Base-by-base conservation (phyloP, 1,284 basidiomycete species). In the Xanthoconium separans region DNA sequence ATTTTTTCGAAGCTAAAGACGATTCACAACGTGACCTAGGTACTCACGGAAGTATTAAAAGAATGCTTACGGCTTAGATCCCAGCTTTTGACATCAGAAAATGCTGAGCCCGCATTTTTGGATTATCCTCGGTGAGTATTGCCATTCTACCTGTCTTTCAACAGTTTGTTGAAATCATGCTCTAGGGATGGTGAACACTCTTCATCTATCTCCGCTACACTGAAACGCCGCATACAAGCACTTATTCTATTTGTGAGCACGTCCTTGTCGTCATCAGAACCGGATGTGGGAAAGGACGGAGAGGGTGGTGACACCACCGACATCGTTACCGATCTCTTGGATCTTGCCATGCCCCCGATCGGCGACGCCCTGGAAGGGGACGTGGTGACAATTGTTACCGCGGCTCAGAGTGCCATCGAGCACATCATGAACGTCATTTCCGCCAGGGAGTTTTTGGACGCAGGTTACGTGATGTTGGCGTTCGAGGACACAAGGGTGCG, bases 21-120 rank as follows among this genome's bases (percentile, higher is more conserved):
- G 34, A 60, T 57, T 69, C 16, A 65, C 18, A 52, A 55, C 4
- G 18, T 43, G 7, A 59, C 57, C 33, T 65, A 92, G 84, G 78
- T 84, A 8, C 71, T 92, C 43, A 76, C 80, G 4, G 86, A 91
- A 63, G 73, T 90, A 15, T 71, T 92, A 22, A 73, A 73, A 22
- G 93, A 96, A 70, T 78, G 82, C 8, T 73, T 78, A 39, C 76
- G 87, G 16, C 77, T 94, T 13, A 65, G 82, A n/a, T 66, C 69
- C 0, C 76, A 77, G 47, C 65, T 82, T n/a, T 59, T 70, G 30
- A 66, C 69, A 54, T 76, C 79, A 10, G 70, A 76, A 16, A 68
- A 64, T 22, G 59, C 62, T 0, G 66, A 70, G n/a, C 65, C 75
- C n/a, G 74, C 79, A 0, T 83, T 91, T 67, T 68, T 89, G 54